phyloP scores from a whole-genome alignment of 2,329 filamentous ascomycete species.

The Tolypocladium paradoxum region DNA sequence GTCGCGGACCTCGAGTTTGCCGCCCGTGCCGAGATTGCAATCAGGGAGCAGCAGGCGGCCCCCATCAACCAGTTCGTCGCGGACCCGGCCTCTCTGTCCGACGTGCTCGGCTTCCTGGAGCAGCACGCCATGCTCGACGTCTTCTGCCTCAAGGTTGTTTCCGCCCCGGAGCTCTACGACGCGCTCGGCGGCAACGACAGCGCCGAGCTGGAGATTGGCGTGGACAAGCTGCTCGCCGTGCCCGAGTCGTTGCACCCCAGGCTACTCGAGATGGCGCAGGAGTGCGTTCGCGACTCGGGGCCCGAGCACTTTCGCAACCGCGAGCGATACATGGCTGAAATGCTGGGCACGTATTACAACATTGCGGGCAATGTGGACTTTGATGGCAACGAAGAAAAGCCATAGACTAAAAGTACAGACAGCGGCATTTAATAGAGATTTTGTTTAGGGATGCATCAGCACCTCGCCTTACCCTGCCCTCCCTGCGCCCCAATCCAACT shows the following conservation, averaged over 20 bases:
- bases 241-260: slow-evolving; percentile 4
- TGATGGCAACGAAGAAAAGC: background rate
- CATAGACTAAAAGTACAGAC: background rate
- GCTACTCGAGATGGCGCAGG: slow-evolving; percentile 7
- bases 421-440: background rate
- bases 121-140: slow-evolving; percentile 8
- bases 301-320: slow-evolving; percentile 9
- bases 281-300: slow-evolving; percentile 3
- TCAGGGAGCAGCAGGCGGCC: slow-evolving; percentile 1
- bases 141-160: slow-evolving; percentile 3
- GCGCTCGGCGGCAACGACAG: slow-evolving; percentile 1
- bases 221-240: slow-evolving; percentile 5
- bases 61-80: slow-evolving; percentile 6
- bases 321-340: slow-evolving; percentile 11
- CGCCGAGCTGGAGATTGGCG: slow-evolving; percentile 5
- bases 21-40: slow-evolving; percentile 5
- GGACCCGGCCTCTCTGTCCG: slow-evolving; percentile 4
- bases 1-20: slow-evolving; percentile 10
- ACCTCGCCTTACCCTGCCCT: background rate
- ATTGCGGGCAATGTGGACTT: background rate
- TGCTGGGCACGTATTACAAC: slow-evolving; percentile 11
- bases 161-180: slow-evolving; percentile 1
- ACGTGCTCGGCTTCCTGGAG: slow-evolving; percentile 6
- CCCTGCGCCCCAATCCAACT: background rate
- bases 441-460: background rate